A percentile compares a stretch with the other conserved stretches of the same genome.
These are phyloP conservation scores for Scedosporium dehoogii DNA, from an alignment of 2,329 filamentous ascomycete species.

Conservation along the genomic window DNA sequence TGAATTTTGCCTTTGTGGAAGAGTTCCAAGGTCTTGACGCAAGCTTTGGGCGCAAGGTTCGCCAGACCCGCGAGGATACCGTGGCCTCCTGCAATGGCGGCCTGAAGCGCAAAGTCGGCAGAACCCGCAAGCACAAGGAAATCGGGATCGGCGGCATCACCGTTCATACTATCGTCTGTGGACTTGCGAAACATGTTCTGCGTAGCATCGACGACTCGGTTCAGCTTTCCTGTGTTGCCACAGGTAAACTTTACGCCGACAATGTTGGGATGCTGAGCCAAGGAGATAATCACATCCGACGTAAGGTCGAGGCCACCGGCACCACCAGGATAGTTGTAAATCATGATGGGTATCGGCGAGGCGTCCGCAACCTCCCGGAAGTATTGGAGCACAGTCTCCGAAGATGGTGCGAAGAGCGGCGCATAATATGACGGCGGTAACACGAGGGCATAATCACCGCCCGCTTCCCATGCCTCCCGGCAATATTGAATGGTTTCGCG, in stretches of 20 bases:
- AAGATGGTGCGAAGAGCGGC: conserved; percentile 50
- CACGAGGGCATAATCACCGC: conserved; percentile 67
- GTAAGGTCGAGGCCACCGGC: conserved; percentile 46
- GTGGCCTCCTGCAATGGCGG: conserved; percentile 56
- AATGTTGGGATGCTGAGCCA: conserved; percentile 46
- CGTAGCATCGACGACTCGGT: conserved; percentile 36
- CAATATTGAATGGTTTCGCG: conserved; percentile 63
- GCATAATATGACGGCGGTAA: conserved; percentile 72
- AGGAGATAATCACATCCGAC: conserved; percentile 43
- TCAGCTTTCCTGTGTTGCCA: conserved; percentile 53
- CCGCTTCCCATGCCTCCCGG: conserved; percentile 55
- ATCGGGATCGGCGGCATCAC: conserved; percentile 14
- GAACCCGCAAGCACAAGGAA: conserved; percentile 66
- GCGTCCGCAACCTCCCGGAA: conserved; percentile 52
- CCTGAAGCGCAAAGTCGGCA: conserved; percentile 63
- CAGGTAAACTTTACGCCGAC: conserved; percentile 55
- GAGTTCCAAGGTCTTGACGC: conserved; percentile 50
- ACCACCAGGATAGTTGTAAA: conserved; percentile 55
- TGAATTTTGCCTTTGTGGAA: conserved; percentile 45
- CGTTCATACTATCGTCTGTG: not conserved
- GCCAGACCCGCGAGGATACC: conserved; percentile 64
- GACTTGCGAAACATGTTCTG: conserved; percentile 1
- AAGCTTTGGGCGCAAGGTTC: conserved; percentile 61
- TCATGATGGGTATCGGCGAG: conserved; percentile 48
- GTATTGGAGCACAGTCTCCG: conserved; percentile 37